Evolutionary conservation across 768 basidiomycete genomes (phyloP), one percentile per base, ranked within the genome.

Genomic region (Hygrocybe punicea): DNA sequence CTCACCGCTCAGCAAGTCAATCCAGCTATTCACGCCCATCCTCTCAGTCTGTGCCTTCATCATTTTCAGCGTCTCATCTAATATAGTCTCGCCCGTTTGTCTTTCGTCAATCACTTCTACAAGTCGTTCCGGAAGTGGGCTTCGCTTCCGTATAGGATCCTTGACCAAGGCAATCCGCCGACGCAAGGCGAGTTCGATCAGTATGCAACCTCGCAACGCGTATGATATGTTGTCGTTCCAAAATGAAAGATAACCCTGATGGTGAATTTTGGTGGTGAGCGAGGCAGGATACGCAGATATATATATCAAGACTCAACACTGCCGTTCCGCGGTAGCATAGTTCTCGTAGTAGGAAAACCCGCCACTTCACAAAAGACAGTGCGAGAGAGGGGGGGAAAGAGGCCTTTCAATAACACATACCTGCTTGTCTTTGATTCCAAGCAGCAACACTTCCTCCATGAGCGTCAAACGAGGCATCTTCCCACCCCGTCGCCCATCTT

Each of bases 201-300:
- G 83, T 65, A 99, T 98, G 71, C 96, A 98, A 4, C 97, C 97
- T n/a, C 97, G 85, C 2, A 99, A 82, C 13, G 96, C 95, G 73
- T 99, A 99, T 0, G 94, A 97, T 63, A 99, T 99, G 74, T 98
- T 98, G 79, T 99, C 96, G 75, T 98, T 98, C 96, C 96, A 98
- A 70, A 98, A 98, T 1, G 93, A 96, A 37, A 98, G 84, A 72
- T 98, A 97, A 35, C 95, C 95, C 76, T 79, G n/a, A 60, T 24
- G 57, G n/a, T 34, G 24, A 45, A 50, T 17, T n/a, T n/a, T 10
- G 42, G 36, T 7, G 34, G 45, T 48, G 56, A 60, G 56, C 21
- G 23, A 49, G 29, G 55, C 21, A 17, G 19, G 36, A 53, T 59
- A 35, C 51, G 44, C 51, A 44, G 51, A 23, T 33, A 42, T n/a